Percentiles rank a stretch among this genome's conserved stretches.
Conservation (phyloP, 805 yeast species). For the Monosporozyma yasuniensis region DNA sequence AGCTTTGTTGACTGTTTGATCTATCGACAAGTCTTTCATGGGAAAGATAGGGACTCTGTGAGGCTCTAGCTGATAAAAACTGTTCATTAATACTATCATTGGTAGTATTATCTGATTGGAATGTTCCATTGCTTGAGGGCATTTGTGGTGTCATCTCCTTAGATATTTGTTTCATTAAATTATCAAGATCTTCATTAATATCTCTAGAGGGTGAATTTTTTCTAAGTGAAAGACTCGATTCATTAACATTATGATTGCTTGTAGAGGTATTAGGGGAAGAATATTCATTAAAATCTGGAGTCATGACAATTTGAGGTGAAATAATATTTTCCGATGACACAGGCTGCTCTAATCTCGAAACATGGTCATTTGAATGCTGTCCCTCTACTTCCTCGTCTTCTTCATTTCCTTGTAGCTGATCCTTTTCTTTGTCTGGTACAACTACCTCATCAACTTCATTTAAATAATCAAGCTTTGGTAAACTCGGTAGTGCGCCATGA, state of each 20-base stretch:
- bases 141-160: constrained; percentile 25
- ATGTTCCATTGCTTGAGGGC: background rate
- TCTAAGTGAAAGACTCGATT: background rate
- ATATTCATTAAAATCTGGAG: background rate
- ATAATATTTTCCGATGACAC: background rate
- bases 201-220: constrained; percentile 7
- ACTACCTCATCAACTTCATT: background rate
- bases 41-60: constrained; percentile 1
- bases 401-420: background rate
- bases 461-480: constrained; percentile 22
- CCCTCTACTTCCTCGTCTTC: background rate
- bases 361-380: background rate
- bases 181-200: constrained; percentile 24
- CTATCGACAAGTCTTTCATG: background rate
- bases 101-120: background rate
- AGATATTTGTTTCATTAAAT: constrained; percentile 26
- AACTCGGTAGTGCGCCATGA: constrained; percentile 14
- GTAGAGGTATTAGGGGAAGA: background rate
- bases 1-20: background rate
- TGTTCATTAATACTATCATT: background rate
- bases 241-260: background rate
- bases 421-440: background rate
- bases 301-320: background rate
- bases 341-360: background rate
- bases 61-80: constrained; percentile 1